These are phyloP conservation scores for Mesembryanthemum crystallinum DNA, from an alignment of 148 eudicot genomes.

Conservation along the genomic window DNA sequence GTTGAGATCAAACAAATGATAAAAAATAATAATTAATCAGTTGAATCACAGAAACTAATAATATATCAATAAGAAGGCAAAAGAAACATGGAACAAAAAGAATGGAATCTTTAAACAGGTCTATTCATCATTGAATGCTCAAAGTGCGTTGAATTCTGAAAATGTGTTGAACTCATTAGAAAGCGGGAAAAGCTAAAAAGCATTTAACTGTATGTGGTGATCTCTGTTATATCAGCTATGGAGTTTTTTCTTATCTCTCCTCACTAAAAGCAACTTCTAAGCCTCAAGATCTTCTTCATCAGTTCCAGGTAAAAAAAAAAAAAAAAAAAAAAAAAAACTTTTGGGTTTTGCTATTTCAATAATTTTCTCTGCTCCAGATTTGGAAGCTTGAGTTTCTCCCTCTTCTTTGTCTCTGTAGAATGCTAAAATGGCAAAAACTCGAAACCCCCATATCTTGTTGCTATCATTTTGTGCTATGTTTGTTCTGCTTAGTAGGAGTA, in stretches of 20 bases:
- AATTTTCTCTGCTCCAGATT: background rate
- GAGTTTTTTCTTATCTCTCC: background rate
- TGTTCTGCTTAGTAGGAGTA: slow-evolving; percentile 9
- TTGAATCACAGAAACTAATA: no score
- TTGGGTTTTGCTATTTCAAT: background rate
- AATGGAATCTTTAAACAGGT: background rate
- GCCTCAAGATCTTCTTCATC: slow-evolving; percentile 8
- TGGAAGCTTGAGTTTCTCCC: background rate
- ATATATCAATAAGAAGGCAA: background rate
- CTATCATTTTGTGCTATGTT: slow-evolving; percentile 10
- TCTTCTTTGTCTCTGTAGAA: background rate
- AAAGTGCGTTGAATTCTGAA: no score
- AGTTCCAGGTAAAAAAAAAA: slow-evolving; percentile 20
- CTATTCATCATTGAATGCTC: background rate
- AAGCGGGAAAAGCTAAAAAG: no score
- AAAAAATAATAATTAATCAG: no score
- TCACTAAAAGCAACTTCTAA: background rate
- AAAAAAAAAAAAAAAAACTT: no score
- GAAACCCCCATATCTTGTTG: slow-evolving; percentile 8
- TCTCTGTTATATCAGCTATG: no score
- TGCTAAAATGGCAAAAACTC: slow-evolving; percentile 5
- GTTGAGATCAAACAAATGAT: no score
- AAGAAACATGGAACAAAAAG: slow-evolving; percentile 6
- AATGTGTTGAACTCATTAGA: slow-evolving; percentile 1
- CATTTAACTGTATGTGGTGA: no score